phyloP scores from a whole-genome alignment of 345 rosid genomes.

The Rhodomyrtus tomentosa region DNA sequence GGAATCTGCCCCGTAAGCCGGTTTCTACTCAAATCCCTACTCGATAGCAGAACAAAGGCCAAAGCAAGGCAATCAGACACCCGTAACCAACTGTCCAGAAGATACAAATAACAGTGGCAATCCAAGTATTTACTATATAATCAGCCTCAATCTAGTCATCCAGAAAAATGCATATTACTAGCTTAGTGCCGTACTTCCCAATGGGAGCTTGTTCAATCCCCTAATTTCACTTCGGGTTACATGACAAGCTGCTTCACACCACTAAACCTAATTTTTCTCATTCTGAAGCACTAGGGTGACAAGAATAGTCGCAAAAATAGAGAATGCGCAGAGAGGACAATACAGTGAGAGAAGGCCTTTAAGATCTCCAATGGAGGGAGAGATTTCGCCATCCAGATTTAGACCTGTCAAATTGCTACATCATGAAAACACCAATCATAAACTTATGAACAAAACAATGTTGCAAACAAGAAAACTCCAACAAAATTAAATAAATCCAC shows the following conservation, averaged over 20 bases:
- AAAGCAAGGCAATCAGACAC: background rate
- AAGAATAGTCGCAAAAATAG: background rate
- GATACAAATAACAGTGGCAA: background rate
- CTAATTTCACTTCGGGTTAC: background rate
- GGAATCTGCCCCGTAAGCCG: conserved; percentile 88
- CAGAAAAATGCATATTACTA: background rate
- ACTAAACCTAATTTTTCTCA: background rate
- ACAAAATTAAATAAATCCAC: conserved; percentile 11
- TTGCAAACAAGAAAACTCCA: background rate
- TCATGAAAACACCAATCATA: background rate
- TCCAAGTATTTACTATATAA: background rate
- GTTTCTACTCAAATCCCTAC: conserved; percentile 72
- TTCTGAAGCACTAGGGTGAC: background rate
- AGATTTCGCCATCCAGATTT: conserved; percentile 91
- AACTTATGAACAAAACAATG: background rate
- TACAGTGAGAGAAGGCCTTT: conserved; percentile 62
- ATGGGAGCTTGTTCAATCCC: background rate
- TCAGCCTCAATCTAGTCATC: background rate
- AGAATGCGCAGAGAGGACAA: background rate
- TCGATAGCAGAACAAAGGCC: background rate
- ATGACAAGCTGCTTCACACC: background rate
- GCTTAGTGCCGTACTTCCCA: background rate
- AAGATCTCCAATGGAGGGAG: conserved; percentile 80
- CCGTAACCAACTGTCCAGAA: background rate
- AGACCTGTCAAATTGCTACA: conserved; percentile 79